A percentile compares a stretch with the other conserved stretches of the same genome.
Conservation (phyloP, 495 filamentous ascomycete species). For the Tuber borchii region DNA sequence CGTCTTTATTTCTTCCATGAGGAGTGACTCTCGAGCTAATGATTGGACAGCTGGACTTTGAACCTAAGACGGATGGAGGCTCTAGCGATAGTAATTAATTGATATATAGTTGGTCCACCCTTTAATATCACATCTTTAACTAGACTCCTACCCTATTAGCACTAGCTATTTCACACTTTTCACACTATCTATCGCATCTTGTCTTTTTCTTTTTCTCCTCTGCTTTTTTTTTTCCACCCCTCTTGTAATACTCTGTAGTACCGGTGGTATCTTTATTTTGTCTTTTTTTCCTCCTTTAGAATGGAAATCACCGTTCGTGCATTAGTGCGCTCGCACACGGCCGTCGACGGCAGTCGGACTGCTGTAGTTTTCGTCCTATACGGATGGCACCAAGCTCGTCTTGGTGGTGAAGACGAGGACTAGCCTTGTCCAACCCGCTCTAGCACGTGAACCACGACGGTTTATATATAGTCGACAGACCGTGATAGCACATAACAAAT, state of each 20-base stretch:
- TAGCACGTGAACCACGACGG: too few species aligned
- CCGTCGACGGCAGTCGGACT: too few species aligned
- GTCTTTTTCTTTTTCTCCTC: not conserved
- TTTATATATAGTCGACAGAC: too few species aligned
- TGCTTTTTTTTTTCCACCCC: not conserved
- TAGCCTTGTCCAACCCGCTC: too few species aligned
- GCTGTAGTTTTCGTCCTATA: too few species aligned
- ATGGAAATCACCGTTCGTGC: too few species aligned
- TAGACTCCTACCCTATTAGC: not conserved
- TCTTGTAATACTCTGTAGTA: not conserved
- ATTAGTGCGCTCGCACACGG: too few species aligned
- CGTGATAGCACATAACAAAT: too few species aligned
- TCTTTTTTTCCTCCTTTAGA: not conserved
- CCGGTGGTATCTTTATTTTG: not conserved
- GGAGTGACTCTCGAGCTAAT: conserved; percentile 1
- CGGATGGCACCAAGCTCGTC: too few species aligned
- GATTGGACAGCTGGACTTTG: conserved; percentile 34
- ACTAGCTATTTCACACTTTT: not conserved
- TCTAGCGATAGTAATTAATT: not conserved
- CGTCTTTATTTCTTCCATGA: not conserved
- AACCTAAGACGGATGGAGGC: conserved; percentile 30
- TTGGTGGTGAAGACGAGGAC: too few species aligned
- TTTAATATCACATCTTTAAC: not conserved
- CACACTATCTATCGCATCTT: not conserved
- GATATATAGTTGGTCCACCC: not conserved